Evolutionary conservation across 148 eudicot species (phyloP), one percentile per base, ranked within the genome.

Genomic region (Simmondsia chinensis): DNA sequence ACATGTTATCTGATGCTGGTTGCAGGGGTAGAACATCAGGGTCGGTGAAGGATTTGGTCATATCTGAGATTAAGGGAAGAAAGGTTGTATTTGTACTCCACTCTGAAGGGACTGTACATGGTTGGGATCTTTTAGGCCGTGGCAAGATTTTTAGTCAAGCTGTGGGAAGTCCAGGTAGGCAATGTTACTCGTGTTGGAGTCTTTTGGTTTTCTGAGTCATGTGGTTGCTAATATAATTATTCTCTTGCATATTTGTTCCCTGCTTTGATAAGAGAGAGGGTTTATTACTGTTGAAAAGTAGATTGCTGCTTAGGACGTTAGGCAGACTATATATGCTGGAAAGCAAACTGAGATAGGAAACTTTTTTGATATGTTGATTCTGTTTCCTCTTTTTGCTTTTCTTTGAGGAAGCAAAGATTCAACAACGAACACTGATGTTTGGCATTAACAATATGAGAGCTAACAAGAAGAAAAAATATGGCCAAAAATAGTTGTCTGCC

Each of bases 31-130:
- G 74, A 57, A 43, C 52, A 2, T 48, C 60, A 45, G 86, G 77
- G 47, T 56, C 86, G 55, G 94, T 91, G 45, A 73, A 51, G 71
- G 89, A 75, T 66, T 33, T 91, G 65, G 75, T 66, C 31, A 41
- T 77, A 24, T 63, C 74, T 19, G 80, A 68, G 52, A 35, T 86
- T 50, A 42, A 66, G 32, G 74, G 79, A 41, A 80, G 64, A 59
- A 77, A 75, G 56, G 58, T 82, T 54, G 60, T 79, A 39, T 76
- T 82, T 70, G 94, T 75, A 56, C 86, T 91, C 57, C 89, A 86
- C 73, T 74, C 86, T 46, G 96, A 86, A 61, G 96, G 95, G 34
- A 57, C 29, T 57, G 33, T 91, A 43, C 74, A 74, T 46, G 68
- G 75, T 15, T 91, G 99, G 99, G 99, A 91, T 63, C 63, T 79